Evolutionary conservation across 208 protist genomes (phyloP).

Genomic region (Acanthamoeba triangularis): DNA sequence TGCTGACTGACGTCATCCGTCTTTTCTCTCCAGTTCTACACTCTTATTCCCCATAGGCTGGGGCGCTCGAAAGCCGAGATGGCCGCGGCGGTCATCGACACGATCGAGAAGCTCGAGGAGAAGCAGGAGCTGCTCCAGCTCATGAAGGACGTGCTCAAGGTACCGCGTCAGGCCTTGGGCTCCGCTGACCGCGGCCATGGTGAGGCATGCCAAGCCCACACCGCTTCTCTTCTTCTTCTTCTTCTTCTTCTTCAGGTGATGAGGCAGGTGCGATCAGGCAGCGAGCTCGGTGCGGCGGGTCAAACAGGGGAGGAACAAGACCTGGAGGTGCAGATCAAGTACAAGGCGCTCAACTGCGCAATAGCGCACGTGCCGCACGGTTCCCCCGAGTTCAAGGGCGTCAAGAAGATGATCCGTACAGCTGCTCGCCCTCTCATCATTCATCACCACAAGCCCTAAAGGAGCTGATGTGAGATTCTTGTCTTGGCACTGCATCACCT

Average conservation of each 20-base stretch:
- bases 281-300: not conserved
- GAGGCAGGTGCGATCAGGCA: not conserved
- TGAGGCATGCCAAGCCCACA: too few species aligned
- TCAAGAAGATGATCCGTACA: not conserved
- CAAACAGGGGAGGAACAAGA: not conserved
- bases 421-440: not conserved
- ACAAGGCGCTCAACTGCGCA: not conserved
- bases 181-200: not conserved
- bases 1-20: too few species aligned
- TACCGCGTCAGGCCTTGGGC: not conserved
- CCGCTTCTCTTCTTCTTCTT: not conserved
- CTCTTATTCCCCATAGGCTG: not conserved
- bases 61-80: not conserved
- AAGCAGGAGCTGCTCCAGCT: conserved; percentile 59
- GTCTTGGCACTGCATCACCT: not conserved
- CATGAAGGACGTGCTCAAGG: conserved; percentile 46
- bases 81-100: not conserved
- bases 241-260: not conserved
- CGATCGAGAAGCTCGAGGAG: not conserved
- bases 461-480: not conserved
- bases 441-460: not conserved
- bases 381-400: not conserved
- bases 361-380: not conserved
- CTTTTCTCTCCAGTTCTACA: conserved; percentile 31
- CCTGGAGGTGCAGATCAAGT: not conserved